A percentile compares a stretch with the other conserved stretches of the same genome.
Conservation (phyloP, 192 early-diverging fungal species). For the Cetraspora pellucida region DNA sequence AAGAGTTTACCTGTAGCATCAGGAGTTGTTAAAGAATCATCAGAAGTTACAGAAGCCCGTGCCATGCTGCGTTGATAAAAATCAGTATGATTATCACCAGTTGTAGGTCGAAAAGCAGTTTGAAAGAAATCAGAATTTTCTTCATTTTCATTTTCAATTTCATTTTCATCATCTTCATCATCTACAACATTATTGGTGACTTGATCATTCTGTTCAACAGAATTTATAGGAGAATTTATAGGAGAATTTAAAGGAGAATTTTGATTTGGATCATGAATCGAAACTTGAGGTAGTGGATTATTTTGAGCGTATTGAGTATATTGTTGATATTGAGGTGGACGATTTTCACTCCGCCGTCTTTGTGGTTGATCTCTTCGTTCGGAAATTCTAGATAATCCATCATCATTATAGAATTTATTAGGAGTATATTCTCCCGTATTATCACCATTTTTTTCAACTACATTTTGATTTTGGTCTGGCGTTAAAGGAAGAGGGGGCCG, state of each 20-base stretch:
- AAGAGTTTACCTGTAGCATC: neutral
- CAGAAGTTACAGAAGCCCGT: neutral
- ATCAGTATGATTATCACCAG: neutral
- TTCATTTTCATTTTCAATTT: no score
- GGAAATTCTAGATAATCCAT: neutral
- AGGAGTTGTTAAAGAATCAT: neutral
- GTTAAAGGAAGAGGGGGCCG: no score
- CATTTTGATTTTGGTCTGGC: no score
- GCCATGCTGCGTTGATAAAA: neutral
- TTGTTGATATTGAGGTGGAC: neutral
- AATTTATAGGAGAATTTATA: no score
- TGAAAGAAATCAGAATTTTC: conserved; percentile 4
- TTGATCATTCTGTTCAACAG: no score
- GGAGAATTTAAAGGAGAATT: neutral
- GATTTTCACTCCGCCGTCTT: neutral
- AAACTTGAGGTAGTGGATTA: neutral
- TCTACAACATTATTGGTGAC: neutral
- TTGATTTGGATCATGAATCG: neutral
- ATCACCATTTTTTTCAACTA: neutral
- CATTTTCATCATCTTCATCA: neutral
- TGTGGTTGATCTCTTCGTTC: neutral
- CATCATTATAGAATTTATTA: neutral
- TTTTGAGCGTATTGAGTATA: neutral
- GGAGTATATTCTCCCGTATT: neutral
- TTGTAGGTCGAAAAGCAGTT: neutral